Evolutionary conservation across 2,329 filamentous ascomycete genomes (phyloP).

Genomic region (Fusarium torulosum): DNA sequence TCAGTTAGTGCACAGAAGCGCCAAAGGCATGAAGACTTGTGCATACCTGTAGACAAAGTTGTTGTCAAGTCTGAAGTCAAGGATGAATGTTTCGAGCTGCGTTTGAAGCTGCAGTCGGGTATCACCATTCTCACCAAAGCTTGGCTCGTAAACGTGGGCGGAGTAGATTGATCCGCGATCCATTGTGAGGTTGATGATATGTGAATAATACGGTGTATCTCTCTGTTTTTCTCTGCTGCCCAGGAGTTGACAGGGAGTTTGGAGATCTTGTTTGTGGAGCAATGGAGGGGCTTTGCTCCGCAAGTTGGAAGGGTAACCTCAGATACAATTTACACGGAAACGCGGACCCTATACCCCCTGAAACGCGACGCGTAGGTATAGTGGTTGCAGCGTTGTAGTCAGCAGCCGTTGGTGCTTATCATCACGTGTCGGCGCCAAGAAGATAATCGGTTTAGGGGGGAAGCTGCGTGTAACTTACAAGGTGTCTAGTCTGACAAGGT

Average conservation of each 20-base stretch:
- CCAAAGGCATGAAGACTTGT: background rate
- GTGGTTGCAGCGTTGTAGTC: slow-evolving; percentile 48
- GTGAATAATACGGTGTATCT: slow-evolving; percentile 10
- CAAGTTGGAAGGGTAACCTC: slow-evolving; percentile 45
- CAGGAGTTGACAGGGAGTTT: slow-evolving; percentile 32
- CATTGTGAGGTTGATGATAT: slow-evolving; percentile 63
- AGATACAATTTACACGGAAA: slow-evolving; percentile 38
- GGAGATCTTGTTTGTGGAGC: slow-evolving; percentile 43
- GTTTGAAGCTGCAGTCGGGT: slow-evolving; percentile 79
- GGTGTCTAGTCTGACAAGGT: slow-evolving; percentile 34
- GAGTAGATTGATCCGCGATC: slow-evolving; percentile 91
- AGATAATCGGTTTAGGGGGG: slow-evolving; percentile 30
- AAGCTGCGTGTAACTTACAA: slow-evolving; percentile 44
- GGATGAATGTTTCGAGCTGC: slow-evolving; percentile 88
- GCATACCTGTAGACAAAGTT: slow-evolving; percentile 90
- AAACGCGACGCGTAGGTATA: slow-evolving; percentile 47
- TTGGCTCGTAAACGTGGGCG: slow-evolving; percentile 81
- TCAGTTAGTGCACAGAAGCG: slow-evolving; percentile 32
- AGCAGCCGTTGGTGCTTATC: slow-evolving; percentile 19
- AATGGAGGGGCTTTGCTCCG: slow-evolving; percentile 43
- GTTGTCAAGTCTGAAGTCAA: slow-evolving; percentile 94
- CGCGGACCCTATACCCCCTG: slow-evolving; percentile 26
- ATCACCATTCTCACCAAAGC: slow-evolving; percentile 74
- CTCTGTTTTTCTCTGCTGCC: slow-evolving; percentile 19
- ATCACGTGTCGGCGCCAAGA: slow-evolving; percentile 37